These are phyloP conservation scores for Actinomortierella ambigua DNA, from an alignment of 371 early-diverging fungal genomes.

Conservation along the genomic window DNA sequence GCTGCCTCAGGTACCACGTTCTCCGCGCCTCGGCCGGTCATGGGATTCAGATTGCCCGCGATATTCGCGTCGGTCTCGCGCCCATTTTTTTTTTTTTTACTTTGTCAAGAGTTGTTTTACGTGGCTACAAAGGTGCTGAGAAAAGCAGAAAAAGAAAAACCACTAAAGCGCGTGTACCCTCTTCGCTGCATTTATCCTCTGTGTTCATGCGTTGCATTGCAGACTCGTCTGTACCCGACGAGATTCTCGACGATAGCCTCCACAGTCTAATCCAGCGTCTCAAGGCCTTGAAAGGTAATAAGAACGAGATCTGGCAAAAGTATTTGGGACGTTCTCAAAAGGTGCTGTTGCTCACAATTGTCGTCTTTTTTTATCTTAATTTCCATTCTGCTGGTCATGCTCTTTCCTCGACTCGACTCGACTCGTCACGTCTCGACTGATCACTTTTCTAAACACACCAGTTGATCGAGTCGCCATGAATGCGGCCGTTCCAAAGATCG, in stretches of 20 bases:
- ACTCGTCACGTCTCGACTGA: too few relatives aligned
- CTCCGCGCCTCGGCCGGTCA: not conserved
- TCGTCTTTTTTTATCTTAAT: not conserved
- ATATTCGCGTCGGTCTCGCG: too few relatives aligned
- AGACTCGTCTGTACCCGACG: not conserved
- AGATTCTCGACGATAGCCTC: too few relatives aligned
- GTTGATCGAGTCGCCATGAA: conserved; percentile 14
- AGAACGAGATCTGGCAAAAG: too few relatives aligned
- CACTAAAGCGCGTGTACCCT: not conserved
- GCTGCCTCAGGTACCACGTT: conserved; percentile 4
- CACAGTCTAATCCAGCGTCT: too few relatives aligned
- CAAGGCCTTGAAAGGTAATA: too few relatives aligned
- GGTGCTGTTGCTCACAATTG: too few relatives aligned
- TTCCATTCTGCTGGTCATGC: not conserved
- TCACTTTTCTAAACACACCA: not conserved
- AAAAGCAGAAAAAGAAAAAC: not conserved
- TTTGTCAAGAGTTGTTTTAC: too few relatives aligned
- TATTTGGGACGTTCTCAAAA: too few relatives aligned
- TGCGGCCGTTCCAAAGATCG: conserved; percentile 11
- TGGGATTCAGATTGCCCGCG: too few relatives aligned
- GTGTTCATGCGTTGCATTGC: not conserved
- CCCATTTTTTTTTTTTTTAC: too few relatives aligned
- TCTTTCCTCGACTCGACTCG: not conserved
- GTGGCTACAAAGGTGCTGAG: not conserved
- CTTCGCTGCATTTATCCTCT: not conserved